These are phyloP conservation scores for Testicularia cyperi DNA, from an alignment of 1,284 basidiomycete genomes.

Conservation along the genomic window DNA sequence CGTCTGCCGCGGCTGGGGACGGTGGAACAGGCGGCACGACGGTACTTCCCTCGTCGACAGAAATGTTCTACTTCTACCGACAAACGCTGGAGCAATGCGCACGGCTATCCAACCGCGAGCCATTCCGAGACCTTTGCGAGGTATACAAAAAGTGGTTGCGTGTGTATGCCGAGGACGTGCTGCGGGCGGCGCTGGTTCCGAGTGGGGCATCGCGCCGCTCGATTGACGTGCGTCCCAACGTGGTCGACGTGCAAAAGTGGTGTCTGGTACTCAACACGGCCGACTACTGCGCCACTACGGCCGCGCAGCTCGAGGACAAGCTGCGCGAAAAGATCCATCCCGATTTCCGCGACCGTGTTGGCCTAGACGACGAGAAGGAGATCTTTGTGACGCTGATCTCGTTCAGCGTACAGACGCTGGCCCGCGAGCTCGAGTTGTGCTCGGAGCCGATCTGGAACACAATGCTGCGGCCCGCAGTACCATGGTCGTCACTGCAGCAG, in stretches of 20 bases:
- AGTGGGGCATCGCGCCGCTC: constrained; percentile 56
- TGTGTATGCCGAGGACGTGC: constrained; percentile 78
- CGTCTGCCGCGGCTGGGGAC: no score
- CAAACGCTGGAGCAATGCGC: constrained; percentile 92
- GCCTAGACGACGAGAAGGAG: constrained; percentile 81
- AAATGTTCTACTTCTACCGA: constrained; percentile 95
- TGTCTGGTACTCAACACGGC: constrained; percentile 86
- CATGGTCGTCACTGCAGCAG: constrained; percentile 43
- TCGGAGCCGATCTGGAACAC: constrained; percentile 51
- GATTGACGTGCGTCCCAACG: constrained; percentile 40
- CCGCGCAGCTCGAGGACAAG: constrained; percentile 87
- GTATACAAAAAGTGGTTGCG: constrained; percentile 86
- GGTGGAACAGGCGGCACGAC: constrained; percentile 69
- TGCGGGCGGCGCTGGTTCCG: constrained; percentile 73
- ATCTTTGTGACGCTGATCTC: constrained; percentile 66
- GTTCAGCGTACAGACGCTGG: constrained; percentile 42
- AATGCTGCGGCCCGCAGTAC: constrained; percentile 47
- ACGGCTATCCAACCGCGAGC: constrained; percentile 61
- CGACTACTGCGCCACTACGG: constrained; percentile 93
- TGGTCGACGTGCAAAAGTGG: constrained; percentile 44
- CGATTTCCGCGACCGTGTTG: constrained; percentile 75
- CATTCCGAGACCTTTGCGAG: constrained; percentile 47
- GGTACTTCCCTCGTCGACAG: constrained; percentile 88
- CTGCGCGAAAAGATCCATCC: constrained; percentile 76
- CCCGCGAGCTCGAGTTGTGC: constrained; percentile 40